These are phyloP conservation scores for Heliamphora pulchella DNA, from an alignment of 179 eudicot species.

Conservation along the genomic window DNA sequence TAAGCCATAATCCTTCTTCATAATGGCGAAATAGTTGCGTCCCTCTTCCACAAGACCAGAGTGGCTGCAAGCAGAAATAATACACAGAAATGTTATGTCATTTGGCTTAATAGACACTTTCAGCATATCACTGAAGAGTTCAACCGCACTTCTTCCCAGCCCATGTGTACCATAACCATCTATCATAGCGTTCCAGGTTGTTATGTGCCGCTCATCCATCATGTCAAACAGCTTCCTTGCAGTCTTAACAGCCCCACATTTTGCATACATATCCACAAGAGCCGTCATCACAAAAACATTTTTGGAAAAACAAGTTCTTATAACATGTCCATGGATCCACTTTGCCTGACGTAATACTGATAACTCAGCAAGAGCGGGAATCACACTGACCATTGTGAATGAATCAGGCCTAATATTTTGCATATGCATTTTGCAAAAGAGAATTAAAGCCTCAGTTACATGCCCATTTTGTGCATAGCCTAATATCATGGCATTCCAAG, in stretches of 20 bases:
- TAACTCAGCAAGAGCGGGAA: slow-evolving; percentile 56
- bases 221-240: slow-evolving; percentile 48
- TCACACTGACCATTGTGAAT: slow-evolving; percentile 50
- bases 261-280: slow-evolving; percentile 62
- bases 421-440: slow-evolving; percentile 32
- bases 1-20: slow-evolving; percentile 38
- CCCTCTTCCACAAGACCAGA: slow-evolving; percentile 59
- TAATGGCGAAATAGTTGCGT: slow-evolving; percentile 32
- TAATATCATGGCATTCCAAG: slow-evolving; percentile 63
- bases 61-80: slow-evolving; percentile 60
- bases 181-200: slow-evolving; percentile 65
- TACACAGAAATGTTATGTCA: slow-evolving; percentile 41
- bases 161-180: slow-evolving; percentile 67
- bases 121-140: slow-evolving; percentile 43
- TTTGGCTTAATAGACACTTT: slow-evolving; percentile 38
- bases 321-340: slow-evolving; percentile 53
- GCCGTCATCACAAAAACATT: slow-evolving; percentile 55
- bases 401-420: slow-evolving; percentile 36
- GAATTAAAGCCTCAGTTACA: slow-evolving; percentile 39
- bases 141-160: slow-evolving; percentile 35
- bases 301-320: slow-evolving; percentile 39
- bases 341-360: slow-evolving; percentile 49
- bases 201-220: slow-evolving; percentile 42
- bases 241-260: slow-evolving; percentile 51
- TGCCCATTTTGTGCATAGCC: slow-evolving; percentile 55